Evolutionary conservation across 2,329 filamentous ascomycete species (phyloP), one percentile per base, ranked within the genome.

Genomic region (Alternaria longipes): DNA sequence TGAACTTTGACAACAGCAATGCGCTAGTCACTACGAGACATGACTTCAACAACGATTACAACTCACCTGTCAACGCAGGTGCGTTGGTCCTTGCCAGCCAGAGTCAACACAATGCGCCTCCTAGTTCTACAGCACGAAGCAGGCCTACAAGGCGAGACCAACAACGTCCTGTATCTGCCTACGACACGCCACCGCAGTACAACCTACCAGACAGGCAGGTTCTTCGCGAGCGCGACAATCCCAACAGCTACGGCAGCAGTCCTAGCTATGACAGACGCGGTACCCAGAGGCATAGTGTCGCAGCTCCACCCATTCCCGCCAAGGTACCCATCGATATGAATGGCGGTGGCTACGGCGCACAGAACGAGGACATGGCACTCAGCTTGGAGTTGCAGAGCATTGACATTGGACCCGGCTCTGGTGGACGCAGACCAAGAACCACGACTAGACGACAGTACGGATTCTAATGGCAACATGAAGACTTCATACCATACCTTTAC

Each of bases 301-400:
- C 58, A 18, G 82, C 80, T 0, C 90, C 90, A 12, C 87, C 88
- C 0, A 84, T 91, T 50, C 90, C 90, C 4, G 89, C 89, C n/a
- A 92, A 92, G 78, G 81, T 92, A 8, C 89, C 90, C 1, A 76
- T 90, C 22, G 73, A 69, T 7, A 49, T 61, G 40, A 63, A 64
- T 1, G 47, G 64, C 8, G 57, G 55, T 32, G 56, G 52, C 12
- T 62, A 62, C 34, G 60, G 56, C 3, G 36, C 46, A 5, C 56
- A 53, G 40, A 62, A 60, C 14, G 56, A 56, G 26, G 60, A 84
- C 58, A 83, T 84, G 77, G 87, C 89, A 20, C 79, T 94, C 54
- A 85, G 90, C 78, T 84, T 92, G 64, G 91, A 94, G 79, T 86
- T 94, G 83, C 88, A 78, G 63, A 79, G 75, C 65, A 82, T 83